Evolutionary conservation across 2,329 filamentous ascomycete species (phyloP), one percentile per base, ranked within the genome.

Genomic region (Penicillium italicum): DNA sequence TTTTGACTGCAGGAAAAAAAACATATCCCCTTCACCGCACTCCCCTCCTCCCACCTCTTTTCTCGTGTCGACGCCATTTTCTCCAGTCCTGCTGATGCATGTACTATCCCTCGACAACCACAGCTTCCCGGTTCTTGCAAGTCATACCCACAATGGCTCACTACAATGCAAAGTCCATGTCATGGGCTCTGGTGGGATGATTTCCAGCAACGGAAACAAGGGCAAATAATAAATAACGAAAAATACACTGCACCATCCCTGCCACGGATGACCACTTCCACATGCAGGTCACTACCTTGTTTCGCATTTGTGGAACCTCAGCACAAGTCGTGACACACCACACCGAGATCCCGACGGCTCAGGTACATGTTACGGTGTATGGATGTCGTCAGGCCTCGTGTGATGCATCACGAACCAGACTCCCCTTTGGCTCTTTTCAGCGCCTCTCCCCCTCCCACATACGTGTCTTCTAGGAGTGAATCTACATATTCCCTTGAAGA

Each of bases 281-380:
- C 34, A 45, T 55, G 53, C 47, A 55, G 34, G 53, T 51, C 53
- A 55, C 53, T 51, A 55, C 41, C 40, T 55, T 51, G 47, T 51
- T 51, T 45, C 40, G 47, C 41, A 28, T 24, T 24, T 36, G 53
- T 55, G 47, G 30, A 45, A 55, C 53, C n/a, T 24, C n/a, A 40
- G 28, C n/a, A 34, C 10, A 20, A 18, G 40, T 28, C 6, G 40
- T 51, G 28, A 45, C 20, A 51, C 47, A 50, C 40, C 33, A 33
- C n/a, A 40, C 20, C 33, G 12, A 51, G 28, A 40, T 36, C 12
- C 28, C 28, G 33, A 34, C 40, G 8, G 41, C 20, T 37, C 22
- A 45, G 8, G 38, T 36, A 51, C n/a, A 14, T 33, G 24, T 4
- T 43, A 31, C 16, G 31, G 46, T 50, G 14, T 50, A 31, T 26